A percentile compares a stretch with the other conserved stretches of the same genome.
These are phyloP conservation scores for Knoxia roxburghii DNA, from an alignment of 257 asterid species.

Conservation along the genomic window DNA sequence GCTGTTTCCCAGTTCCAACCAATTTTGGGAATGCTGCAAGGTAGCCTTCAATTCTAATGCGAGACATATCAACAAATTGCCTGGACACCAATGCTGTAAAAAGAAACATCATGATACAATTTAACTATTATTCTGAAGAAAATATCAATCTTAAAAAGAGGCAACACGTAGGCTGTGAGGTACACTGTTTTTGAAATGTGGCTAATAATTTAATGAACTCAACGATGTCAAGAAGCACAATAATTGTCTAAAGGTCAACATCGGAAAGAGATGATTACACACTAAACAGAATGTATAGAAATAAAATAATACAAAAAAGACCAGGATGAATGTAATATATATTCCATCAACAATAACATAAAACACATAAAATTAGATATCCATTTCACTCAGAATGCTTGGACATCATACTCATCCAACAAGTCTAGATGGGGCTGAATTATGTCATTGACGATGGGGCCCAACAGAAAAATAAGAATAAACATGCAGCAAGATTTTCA, in stretches of 20 bases:
- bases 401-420: neutral
- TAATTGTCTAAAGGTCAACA: neutral
- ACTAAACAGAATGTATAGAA: neutral
- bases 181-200: too few relatives aligned
- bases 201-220: neutral
- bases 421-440: neutral
- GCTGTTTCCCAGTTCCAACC: slow-evolving; percentile 90
- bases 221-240: neutral
- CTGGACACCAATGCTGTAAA: slow-evolving; percentile 84
- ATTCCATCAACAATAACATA: neutral
- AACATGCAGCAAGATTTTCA: neutral
- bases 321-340: neutral
- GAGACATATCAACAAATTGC: slow-evolving; percentile 96
- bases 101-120: slow-evolving; percentile 12
- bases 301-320: neutral
- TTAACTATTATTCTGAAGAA: neutral
- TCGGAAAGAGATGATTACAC: neutral
- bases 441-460: neutral
- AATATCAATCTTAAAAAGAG: neutral
- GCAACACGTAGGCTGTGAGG: too few relatives aligned
- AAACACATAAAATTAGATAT: neutral
- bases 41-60: slow-evolving; percentile 90
- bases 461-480: too few relatives aligned
- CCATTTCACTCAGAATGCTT: neutral
- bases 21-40: slow-evolving; percentile 94